A percentile compares a stretch with the other conserved stretches of the same genome.
Evolutionary conservation across 768 basidiomycete genomes (phyloP).

Genomic region (Phylloporus sp.): DNA sequence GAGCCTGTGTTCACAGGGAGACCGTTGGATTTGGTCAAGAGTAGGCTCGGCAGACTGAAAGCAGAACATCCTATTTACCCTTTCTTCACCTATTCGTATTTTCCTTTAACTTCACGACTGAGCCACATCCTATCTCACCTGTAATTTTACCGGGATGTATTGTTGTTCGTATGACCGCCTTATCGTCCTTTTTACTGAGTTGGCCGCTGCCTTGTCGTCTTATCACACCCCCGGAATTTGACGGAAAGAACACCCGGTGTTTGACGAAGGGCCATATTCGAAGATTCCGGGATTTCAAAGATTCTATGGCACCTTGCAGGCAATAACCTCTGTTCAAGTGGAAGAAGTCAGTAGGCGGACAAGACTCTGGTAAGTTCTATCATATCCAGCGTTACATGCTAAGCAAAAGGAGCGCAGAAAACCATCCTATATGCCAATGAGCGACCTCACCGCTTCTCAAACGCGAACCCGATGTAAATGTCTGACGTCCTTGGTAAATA

Average conservation of each 20-base stretch:
- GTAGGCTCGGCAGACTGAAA: constrained; percentile 35
- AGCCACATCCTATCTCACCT: constrained; percentile 24
- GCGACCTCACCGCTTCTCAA: constrained; percentile 56
- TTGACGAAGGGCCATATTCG: too few relatives aligned
- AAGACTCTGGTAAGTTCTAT: constrained; percentile 1
- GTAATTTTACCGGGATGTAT: constrained; percentile 28
- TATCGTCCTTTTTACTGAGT: too few relatives aligned
- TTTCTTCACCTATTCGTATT: not conserved
- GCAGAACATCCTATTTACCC: constrained; percentile 14
- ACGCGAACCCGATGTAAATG: constrained; percentile 90
- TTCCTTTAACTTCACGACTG: constrained; percentile 4
- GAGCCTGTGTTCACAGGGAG: constrained; percentile 48
- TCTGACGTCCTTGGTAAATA: constrained; percentile 45
- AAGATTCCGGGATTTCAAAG: too few relatives aligned
- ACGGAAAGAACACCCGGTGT: too few relatives aligned
- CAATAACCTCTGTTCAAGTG: too few relatives aligned
- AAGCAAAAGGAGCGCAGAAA: constrained; percentile 8
- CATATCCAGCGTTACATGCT: not conserved
- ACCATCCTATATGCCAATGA: not conserved
- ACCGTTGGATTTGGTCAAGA: constrained; percentile 94
- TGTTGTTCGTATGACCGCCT: constrained; percentile 15
- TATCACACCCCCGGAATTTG: too few relatives aligned
- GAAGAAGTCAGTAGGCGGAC: not conserved
- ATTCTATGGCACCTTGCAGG: too few relatives aligned
- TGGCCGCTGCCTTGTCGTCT: too few relatives aligned